phyloP scores from a whole-genome alignment of 495 filamentous ascomycete species.

The Hypoxylon perforatum region DNA sequence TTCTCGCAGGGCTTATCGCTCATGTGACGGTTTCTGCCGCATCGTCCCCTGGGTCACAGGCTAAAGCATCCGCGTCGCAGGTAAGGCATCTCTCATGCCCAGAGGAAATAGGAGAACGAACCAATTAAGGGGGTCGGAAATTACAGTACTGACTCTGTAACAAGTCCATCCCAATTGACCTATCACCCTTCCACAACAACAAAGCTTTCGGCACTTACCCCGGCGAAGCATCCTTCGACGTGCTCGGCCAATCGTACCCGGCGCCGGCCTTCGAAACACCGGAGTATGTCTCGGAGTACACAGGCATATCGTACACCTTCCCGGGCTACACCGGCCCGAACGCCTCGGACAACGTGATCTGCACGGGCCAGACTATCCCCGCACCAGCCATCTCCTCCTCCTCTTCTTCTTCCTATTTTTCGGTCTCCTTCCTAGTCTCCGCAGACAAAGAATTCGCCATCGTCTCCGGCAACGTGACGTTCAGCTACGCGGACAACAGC shows the following conservation, averaged over 20 bases:
- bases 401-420: no score
- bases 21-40: constrained; percentile 7
- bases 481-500: constrained; percentile 59
- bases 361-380: constrained; percentile 53
- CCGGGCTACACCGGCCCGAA: constrained; percentile 56
- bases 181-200: constrained; percentile 55
- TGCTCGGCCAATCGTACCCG: constrained; percentile 56
- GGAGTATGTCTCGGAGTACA: constrained; percentile 52
- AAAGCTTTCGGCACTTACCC: constrained; percentile 57
- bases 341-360: constrained; percentile 57
- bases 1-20: constrained; percentile 17
- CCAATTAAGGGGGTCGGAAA: background rate
- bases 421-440: constrained; percentile 60
- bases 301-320: constrained; percentile 59
- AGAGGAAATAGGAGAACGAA: background rate
- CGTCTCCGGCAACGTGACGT: constrained; percentile 57
- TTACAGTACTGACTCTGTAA: constrained; percentile 15
- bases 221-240: constrained; percentile 57
- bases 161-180: constrained; percentile 47
- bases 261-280: constrained; percentile 51
- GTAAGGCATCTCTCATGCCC: constrained; percentile 22
- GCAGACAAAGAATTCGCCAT: constrained; percentile 54
- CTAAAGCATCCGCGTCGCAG: constrained; percentile 9
- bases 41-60: background rate
- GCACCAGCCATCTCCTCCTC: constrained; percentile 45